phyloP scores from a whole-genome alignment of 495 filamentous ascomycete species.

The Darksidea phi region DNA sequence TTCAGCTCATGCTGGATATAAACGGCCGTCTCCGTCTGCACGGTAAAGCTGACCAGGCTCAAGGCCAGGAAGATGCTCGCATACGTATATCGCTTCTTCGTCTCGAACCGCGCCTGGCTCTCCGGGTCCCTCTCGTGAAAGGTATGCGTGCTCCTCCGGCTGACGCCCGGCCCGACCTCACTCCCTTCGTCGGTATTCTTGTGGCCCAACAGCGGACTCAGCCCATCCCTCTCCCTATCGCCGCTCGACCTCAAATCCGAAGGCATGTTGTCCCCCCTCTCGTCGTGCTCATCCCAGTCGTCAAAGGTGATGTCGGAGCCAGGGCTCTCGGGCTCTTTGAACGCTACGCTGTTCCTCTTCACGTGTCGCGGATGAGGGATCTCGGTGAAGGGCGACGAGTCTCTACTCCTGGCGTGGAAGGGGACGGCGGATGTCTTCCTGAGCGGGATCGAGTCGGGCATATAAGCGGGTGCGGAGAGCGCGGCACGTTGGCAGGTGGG shows the following conservation, averaged over 20 bases:
- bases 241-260: slow-evolving; percentile 30
- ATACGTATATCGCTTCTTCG: slow-evolving; percentile 77
- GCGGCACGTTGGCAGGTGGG: background rate
- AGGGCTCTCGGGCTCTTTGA: slow-evolving; percentile 19
- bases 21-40: slow-evolving; percentile 92
- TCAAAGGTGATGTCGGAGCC: slow-evolving; percentile 36
- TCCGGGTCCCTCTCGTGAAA: slow-evolving; percentile 64
- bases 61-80: slow-evolving; percentile 78
- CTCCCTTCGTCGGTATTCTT: slow-evolving; percentile 17
- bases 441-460: slow-evolving; percentile 1
- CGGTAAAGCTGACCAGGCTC: slow-evolving; percentile 75
- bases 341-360: slow-evolving; percentile 2
- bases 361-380: slow-evolving; percentile 5
- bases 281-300: slow-evolving; percentile 39
- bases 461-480: background rate
- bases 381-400: slow-evolving; percentile 26
- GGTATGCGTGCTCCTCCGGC: slow-evolving; percentile 51
- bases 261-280: slow-evolving; percentile 25
- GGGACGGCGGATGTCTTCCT: too few species aligned
- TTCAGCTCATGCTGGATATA: slow-evolving; percentile 85
- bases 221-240: slow-evolving; percentile 14
- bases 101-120: slow-evolving; percentile 56
- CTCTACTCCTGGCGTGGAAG: slow-evolving; percentile 30
- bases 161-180: slow-evolving; percentile 32
- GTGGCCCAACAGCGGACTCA: slow-evolving; percentile 28